Evolutionary conservation across 148 eudicot species (phyloP), one percentile per base, ranked within the genome.

Genomic region (Fagopyrum esculentum): DNA sequence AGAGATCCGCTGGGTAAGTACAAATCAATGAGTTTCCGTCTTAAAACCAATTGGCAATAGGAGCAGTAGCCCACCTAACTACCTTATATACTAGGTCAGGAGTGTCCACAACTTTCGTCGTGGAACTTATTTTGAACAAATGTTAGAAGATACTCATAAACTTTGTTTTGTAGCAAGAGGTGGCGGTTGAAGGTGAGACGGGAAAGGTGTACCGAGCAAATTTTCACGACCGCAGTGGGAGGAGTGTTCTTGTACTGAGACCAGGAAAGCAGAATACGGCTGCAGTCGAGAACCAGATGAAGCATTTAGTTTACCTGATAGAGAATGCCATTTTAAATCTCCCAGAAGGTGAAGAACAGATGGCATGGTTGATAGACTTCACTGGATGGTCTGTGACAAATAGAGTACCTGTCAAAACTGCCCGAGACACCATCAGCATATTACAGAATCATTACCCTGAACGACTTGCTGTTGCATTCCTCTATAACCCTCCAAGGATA

Each of bases 321-420:
- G 93, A 89, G 87, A 87, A 87, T 73, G 93, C 93, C 4, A 84
- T 87, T 64, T 81, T 87, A 10, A 89, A 87, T 80, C 93, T 89
- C 46, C 91, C 89, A 0, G 91, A 89, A 79, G 86, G 83, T 30
- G 91, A 87, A 76, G 89, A 87, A 66, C 91, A 89, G 61, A 89
- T 89, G 88, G 82, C 84, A 15, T 89, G 93, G 93, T 77, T 89
- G 19, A 84, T 89, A 7, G 93, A 89, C 78, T 89, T 87, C 81
- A 84, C 83, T 12, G 93, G 88, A n/a, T 89, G 91, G 93, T 80
- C 93, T 59, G 45, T 87, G 26, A 84, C 78, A 76, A 80, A 75
- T 75, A 84, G 74, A 15, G 91, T 87, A 19, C 91, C 93, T 2
- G 49, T 89, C 50, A 87, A 85, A 76, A 73, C 86, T 44, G 91